Percentiles rank a stretch among this genome's conserved stretches.
Evolutionary conservation across 495 filamentous ascomycete genomes (phyloP).

Genomic region (Staphylotrichum tortipilum): DNA sequence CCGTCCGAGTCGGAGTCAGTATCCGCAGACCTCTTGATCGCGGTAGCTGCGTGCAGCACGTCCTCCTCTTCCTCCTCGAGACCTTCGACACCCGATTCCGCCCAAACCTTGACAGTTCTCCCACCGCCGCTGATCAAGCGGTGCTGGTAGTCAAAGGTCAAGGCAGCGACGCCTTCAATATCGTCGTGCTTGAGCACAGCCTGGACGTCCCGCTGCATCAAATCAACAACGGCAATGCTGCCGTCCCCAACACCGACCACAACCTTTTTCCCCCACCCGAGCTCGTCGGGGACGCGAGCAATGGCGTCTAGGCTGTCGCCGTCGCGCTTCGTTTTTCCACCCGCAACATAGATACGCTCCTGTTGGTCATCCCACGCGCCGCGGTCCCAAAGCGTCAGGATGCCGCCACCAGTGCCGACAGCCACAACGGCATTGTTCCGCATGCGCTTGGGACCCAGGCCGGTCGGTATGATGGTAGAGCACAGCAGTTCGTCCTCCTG

Average conservation of each 20-base stretch:
- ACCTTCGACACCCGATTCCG: conserved; percentile 29
- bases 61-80: conserved; percentile 30
- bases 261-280: conserved; percentile 59
- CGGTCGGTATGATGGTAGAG: conserved; percentile 60
- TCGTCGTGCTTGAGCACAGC: conserved; percentile 64
- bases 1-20: conserved; percentile 33
- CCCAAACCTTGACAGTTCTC: conserved; percentile 76
- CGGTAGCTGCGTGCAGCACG: conserved; percentile 34
- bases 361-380: conserved; percentile 93
- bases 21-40: conserved; percentile 35
- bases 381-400: conserved; percentile 86
- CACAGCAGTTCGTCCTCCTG: conserved; percentile 88
- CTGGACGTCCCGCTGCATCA: conserved; percentile 33
- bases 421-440: conserved; percentile 66
- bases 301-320: conserved; percentile 65
- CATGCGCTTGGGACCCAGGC: conserved; percentile 49
- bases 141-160: conserved; percentile 75
- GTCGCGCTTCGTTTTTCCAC: conserved; percentile 48
- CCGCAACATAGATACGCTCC: conserved; percentile 68
- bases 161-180: conserved; percentile 65
- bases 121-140: conserved; percentile 84
- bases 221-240: conserved; percentile 37
- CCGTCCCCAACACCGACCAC: conserved; percentile 74
- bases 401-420: conserved; percentile 69
- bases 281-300: conserved; percentile 53